Conservation (phyloP, 2,329 filamentous ascomycete species). For the Helotiales sp. region DNA sequence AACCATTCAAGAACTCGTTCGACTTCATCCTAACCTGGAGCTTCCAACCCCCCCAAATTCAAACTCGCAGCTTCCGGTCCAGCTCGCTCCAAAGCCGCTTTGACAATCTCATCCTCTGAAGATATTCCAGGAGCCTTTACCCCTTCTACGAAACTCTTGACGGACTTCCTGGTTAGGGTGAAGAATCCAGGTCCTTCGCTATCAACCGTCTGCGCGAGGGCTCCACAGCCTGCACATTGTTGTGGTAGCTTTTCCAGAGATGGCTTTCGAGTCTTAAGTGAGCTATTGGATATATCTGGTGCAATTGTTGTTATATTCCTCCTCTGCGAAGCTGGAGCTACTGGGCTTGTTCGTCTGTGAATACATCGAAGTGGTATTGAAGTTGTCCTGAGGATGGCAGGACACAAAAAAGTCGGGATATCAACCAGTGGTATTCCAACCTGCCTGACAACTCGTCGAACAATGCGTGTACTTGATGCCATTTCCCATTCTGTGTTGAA, state of each 20-base stretch:
- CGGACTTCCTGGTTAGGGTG: slow-evolving; percentile 55
- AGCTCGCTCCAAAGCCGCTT: slow-evolving; percentile 40
- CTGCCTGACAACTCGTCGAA: slow-evolving; percentile 26
- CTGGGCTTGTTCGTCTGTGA: slow-evolving; percentile 15
- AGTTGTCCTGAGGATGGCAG: slow-evolving; percentile 42
- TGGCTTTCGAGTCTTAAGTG: neutral
- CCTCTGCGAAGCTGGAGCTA: slow-evolving; percentile 19
- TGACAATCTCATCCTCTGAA: slow-evolving; percentile 54
- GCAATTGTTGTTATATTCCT: slow-evolving; percentile 2
- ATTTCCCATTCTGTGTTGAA: slow-evolving; percentile 14
- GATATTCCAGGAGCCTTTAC: slow-evolving; percentile 6
- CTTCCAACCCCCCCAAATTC: slow-evolving; percentile 24
- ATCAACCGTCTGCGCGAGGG: slow-evolving; percentile 61
- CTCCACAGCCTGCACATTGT: slow-evolving; percentile 69
- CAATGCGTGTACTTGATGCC: slow-evolving; percentile 29
- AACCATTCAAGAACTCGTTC: neutral
- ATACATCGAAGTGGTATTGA: slow-evolving; percentile 8
- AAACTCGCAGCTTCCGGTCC: slow-evolving; percentile 15
- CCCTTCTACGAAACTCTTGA: slow-evolving; percentile 53
- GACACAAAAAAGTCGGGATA: slow-evolving; percentile 56
- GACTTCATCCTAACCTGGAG: slow-evolving; percentile 21
- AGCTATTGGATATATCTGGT: neutral
- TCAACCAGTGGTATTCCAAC: slow-evolving; percentile 39
- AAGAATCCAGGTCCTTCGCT: slow-evolving; percentile 62
- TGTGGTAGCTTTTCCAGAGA: slow-evolving; percentile 50